Evolutionary conservation across 2,329 filamentous ascomycete species (phyloP), one percentile per base, ranked within the genome.

Genomic region (Microsporum audouinii): DNA sequence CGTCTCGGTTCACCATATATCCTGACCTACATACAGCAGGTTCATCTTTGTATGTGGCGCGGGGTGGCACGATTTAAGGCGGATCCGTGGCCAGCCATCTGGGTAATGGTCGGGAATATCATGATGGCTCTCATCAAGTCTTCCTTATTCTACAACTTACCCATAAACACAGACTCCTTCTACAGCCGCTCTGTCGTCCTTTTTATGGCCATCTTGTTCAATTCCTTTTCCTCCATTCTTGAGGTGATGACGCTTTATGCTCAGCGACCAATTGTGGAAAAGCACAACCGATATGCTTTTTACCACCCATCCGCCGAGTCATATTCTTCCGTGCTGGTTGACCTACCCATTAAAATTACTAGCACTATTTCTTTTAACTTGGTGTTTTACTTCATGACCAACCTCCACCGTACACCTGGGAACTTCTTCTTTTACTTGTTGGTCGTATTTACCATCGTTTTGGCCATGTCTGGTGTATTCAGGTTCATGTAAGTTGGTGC

Each of bases 211-310:
- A 34, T 91, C 69, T 78, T 95, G 63, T 85, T 94, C 77, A 95
- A 92, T 72, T 89, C 89, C 53, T 92, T 94, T 69, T 81, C 86
- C 64, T 88, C 84, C 71, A 87, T 88, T 60, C 80, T 94, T 41
- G 89, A 94, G 73, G 82, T 41, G 6, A 65, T 41, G 39, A 41
- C 39, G 39, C 39, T 41, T 12, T 41, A 41, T 41, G 39, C 39
- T 96, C 71, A 74, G 82, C 86, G 91, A 43, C 87, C 88, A 0
- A 95, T 96, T 68, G 89, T 96, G 62, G 90, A 96, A 71, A 96
- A 96, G 72, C 91, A 96, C 67, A 77, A 81, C 61, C 84, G 88
- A 62, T 96, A 95, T 71, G 90, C 90, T 17, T 79, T 96, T 12
- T 95, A 96, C 69, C 91, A 95, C 69, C 90, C 91, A 0, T 90